These are phyloP conservation scores for Aegilops longissima DNA, from an alignment of 176 grass and related monocot species.

Conservation along the genomic window DNA sequence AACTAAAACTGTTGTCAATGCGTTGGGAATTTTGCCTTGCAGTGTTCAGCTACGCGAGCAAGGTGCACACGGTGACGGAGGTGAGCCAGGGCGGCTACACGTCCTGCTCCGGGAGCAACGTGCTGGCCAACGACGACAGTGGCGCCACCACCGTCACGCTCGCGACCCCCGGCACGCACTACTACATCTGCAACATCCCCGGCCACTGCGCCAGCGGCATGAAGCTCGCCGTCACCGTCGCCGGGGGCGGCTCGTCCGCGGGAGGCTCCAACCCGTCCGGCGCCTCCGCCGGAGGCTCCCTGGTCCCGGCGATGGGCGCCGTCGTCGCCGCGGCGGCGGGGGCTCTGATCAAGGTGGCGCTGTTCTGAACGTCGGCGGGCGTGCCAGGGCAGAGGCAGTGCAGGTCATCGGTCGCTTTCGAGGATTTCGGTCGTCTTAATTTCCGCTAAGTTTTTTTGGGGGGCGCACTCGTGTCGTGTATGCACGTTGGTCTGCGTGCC, in stretches of 20 bases:
- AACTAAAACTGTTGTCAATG: no score
- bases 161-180: slow-evolving; percentile 37
- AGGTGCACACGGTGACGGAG: slow-evolving; percentile 74
- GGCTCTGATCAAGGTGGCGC: slow-evolving; percentile 36
- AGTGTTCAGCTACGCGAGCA: slow-evolving; percentile 63
- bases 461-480: background rate
- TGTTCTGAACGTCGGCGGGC: slow-evolving; percentile 25
- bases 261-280: background rate
- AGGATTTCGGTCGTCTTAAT: background rate
- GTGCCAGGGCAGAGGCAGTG: slow-evolving; percentile 37
- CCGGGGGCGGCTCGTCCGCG: background rate
- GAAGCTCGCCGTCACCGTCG: slow-evolving; percentile 60
- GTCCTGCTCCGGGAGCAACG: slow-evolving; percentile 54
- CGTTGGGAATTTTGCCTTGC: background rate
- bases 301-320: slow-evolving; percentile 11
- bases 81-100: slow-evolving; percentile 56
- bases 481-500: background rate
- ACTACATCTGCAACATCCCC: slow-evolving; percentile 72
- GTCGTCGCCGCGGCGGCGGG: slow-evolving; percentile 8
- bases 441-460: background rate
- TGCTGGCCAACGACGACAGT: slow-evolving; percentile 42
- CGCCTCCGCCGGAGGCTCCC: background rate
- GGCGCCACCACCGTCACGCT: slow-evolving; percentile 52
- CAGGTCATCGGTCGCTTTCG: background rate
- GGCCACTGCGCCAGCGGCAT: slow-evolving; percentile 68